A percentile compares a stretch with the other conserved stretches of the same genome.
Evolutionary conservation across 106 monocot genomes (phyloP).

Genomic region (Dioscorea alata): DNA sequence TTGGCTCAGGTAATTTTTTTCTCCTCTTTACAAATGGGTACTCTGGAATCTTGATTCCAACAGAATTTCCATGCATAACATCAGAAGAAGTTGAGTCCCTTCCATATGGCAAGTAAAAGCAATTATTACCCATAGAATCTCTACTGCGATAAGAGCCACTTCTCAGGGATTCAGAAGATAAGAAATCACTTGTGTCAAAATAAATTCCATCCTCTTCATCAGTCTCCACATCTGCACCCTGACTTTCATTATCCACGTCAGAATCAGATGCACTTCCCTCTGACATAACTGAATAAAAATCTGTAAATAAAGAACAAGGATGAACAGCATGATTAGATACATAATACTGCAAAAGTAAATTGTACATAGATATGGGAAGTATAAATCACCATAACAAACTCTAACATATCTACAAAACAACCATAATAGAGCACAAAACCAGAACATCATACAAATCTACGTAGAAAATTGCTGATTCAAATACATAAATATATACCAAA

Average conservation of each 20-base stretch:
- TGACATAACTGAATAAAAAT: slow-evolving; percentile 93
- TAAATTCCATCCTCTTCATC: slow-evolving; percentile 81
- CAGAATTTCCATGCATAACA: slow-evolving; percentile 10
- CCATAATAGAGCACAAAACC: no score
- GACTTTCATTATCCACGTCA: slow-evolving; percentile 93
- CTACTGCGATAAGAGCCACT: slow-evolving; percentile 82
- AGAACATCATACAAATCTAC: no score
- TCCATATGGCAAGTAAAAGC: slow-evolving; percentile 12
- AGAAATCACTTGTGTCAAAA: slow-evolving; percentile 82
- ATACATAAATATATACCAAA: no score
- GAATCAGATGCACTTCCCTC: slow-evolving; percentile 83
- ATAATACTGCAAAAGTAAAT: no score
- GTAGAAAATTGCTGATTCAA: no score
- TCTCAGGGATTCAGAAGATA: slow-evolving; percentile 79
- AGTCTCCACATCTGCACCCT: slow-evolving; percentile 74
- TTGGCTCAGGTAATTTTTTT: slow-evolving; percentile 82
- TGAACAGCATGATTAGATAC: not conserved
- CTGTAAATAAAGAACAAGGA: slow-evolving; percentile 22
- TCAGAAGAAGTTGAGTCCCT: slow-evolving; percentile 20
- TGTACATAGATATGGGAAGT: no score
- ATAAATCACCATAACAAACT: no score
- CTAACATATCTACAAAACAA: no score
- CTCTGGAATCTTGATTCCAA: slow-evolving; percentile 29
- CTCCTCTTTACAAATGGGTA: slow-evolving; percentile 76
- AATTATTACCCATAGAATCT: slow-evolving; percentile 40